A percentile compares a stretch with the other conserved stretches of the same genome.
phyloP scores from a whole-genome alignment of 1,139 yeast species.

The Scheffersomyces cryptocercus region DNA sequence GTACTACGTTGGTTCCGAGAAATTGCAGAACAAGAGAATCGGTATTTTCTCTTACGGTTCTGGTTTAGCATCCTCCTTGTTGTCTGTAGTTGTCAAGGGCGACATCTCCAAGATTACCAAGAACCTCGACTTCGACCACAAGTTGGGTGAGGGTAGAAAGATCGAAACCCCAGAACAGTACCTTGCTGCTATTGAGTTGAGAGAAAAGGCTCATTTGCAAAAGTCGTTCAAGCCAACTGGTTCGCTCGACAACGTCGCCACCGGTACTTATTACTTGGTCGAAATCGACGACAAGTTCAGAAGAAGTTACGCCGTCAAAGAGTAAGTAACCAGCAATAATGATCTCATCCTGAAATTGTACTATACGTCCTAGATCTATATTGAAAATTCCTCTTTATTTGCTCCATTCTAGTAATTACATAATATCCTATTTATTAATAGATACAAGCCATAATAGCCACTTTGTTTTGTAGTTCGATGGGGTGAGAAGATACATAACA shows the following conservation, averaged over 20 bases:
- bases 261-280: slow-evolving; percentile 83
- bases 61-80: slow-evolving; percentile 91
- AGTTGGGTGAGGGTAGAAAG: slow-evolving; percentile 64
- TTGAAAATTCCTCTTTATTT: too few species aligned
- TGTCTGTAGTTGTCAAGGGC: slow-evolving; percentile 76
- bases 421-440: too few species aligned
- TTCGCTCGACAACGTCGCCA: slow-evolving; percentile 63
- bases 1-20: slow-evolving; percentile 70
- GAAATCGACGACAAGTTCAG: slow-evolving; percentile 87
- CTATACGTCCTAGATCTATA: too few species aligned
- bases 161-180: slow-evolving; percentile 76
- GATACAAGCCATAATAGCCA: too few species aligned
- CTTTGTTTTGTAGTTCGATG: too few species aligned
- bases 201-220: slow-evolving; percentile 87
- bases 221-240: slow-evolving; percentile 82
- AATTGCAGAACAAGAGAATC: slow-evolving; percentile 79
- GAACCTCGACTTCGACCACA: slow-evolving; percentile 66
- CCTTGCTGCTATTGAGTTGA: slow-evolving; percentile 75
- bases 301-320: slow-evolving; percentile 71
- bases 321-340: slow-evolving; percentile 21
- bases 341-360: too few species aligned
- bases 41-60: slow-evolving; percentile 97
- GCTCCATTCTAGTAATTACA: too few species aligned
- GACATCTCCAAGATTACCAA: slow-evolving; percentile 72
- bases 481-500: too few species aligned